Base-by-base conservation (phyloP, 148 eudicot genomes). In the Nepenthes gracilis region DNA sequence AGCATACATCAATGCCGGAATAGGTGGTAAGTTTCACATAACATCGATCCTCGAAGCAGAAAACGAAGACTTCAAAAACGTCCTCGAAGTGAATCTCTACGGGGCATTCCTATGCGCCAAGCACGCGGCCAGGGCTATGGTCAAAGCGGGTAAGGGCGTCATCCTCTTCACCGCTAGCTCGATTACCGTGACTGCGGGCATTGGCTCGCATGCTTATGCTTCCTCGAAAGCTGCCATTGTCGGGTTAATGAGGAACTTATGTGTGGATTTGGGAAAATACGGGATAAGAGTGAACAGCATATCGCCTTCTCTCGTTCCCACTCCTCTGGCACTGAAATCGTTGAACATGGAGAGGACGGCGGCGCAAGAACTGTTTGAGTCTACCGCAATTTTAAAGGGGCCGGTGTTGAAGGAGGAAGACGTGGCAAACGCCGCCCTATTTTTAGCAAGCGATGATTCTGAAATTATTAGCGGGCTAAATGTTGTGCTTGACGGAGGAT, bases 401-500 rank as follows among this genome's bases (percentile, higher is more conserved):
- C 58, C 38, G 34, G 34, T 35, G 2, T 11, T 70, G 13, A 63
- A 55, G 23, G 70, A 54, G n/a, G 75, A 63, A 12, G 83, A 81
- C 33, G 62, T 71, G 33, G 86, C 86, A 0, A 58, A 70, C 32
- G 76, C 80, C 0, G 79, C 70, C 0, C 1, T 76, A 50, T 82
- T 56, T 57, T 23, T 82, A 43, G 83, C 62, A 0, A 76, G 83
- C 57, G 86, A 78, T 54, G 74, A 70, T 57, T 62, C 83, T 0
- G 72, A 62, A 57, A 75, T 67, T 38, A 47, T 78, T 13, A 82
- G 77, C 45, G 86, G 86, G 34, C 35, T 57, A 5, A 78, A 82
- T 40, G 38, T 82, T 11, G 75, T 71, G 8, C 32, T 82, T 2
- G 86, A 82, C 62, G 83, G 83, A 1, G 86, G 86, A 2, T 72